Evolutionary conservation across 306 rosid genomes (phyloP).

Genomic region (Cyclanthera cordifolia): DNA sequence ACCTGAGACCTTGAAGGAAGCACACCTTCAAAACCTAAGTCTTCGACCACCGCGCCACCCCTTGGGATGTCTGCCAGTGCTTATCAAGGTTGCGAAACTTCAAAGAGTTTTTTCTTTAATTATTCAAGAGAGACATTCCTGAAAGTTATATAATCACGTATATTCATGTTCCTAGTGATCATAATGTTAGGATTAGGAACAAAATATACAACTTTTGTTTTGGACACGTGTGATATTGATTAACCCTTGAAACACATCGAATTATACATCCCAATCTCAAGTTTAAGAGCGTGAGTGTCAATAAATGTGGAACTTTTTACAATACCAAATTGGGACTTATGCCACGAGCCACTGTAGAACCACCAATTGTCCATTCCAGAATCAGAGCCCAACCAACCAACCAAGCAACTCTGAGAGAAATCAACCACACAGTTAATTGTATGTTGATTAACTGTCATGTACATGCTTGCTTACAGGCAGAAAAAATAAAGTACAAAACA

Average conservation of each 20-base stretch:
- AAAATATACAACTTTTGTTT: neutral
- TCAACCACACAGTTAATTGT: neutral
- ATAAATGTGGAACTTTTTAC: conserved; percentile 8
- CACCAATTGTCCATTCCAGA: conserved; percentile 77
- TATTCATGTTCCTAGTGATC: neutral
- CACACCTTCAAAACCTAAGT: too few species aligned
- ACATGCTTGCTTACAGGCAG: neutral
- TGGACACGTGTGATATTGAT: neutral
- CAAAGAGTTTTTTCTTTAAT: neutral
- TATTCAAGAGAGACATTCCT: neutral
- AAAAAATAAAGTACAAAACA: neutral
- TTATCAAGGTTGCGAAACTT: neutral
- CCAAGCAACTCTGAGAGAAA: conserved; percentile 73
- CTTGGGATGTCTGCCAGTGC: neutral
- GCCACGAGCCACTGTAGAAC: conserved; percentile 93
- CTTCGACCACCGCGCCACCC: too few species aligned
- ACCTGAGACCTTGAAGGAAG: too few species aligned
- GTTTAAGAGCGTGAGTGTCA: conserved; percentile 9
- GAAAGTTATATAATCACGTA: neutral
- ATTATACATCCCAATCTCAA: neutral
- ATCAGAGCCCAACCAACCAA: conserved; percentile 83
- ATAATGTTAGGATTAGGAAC: neutral
- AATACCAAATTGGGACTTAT: conserved; percentile 76
- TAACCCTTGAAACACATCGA: neutral
- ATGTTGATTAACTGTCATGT: neutral